Conservation (phyloP, 2,329 filamentous ascomycete genomes). For the Annulohypoxylon truncatum region DNA sequence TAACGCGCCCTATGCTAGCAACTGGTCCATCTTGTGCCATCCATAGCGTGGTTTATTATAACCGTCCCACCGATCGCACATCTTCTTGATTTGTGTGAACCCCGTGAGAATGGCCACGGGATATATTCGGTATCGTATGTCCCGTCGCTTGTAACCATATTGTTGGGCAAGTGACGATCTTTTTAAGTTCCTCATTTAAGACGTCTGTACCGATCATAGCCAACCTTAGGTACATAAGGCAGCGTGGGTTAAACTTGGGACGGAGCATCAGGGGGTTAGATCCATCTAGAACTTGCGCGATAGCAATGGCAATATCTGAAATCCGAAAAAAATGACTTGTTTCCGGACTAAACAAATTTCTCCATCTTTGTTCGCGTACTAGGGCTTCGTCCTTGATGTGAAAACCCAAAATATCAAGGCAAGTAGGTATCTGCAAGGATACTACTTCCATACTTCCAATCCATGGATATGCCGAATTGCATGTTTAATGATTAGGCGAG, state of each 20-base stretch:
- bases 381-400: background rate
- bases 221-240: conserved; percentile 11
- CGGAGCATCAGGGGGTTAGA: conserved; percentile 21
- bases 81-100: conserved; percentile 18
- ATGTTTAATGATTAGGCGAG: conserved; percentile 11
- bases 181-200: background rate
- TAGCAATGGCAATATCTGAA: conserved; percentile 6
- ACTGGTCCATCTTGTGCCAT: conserved; percentile 38
- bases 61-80: conserved; percentile 17
- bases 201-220: conserved; percentile 6
- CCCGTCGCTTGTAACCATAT: conserved; percentile 12
- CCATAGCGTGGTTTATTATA: conserved; percentile 30
- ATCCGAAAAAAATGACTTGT: background rate
- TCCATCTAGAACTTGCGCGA: conserved; percentile 17
- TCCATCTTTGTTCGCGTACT: background rate
- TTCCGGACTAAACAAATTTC: background rate
- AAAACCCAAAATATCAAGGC: background rate
- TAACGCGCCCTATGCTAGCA: conserved; percentile 26
- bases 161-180: conserved; percentile 25
- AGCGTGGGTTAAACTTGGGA: conserved; percentile 16
- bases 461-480: conserved; percentile 21
- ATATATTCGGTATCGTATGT: conserved; percentile 22
- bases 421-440: background rate
- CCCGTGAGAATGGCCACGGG: conserved; percentile 4
- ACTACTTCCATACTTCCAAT: conserved; percentile 4